Percentiles rank a stretch among this genome's conserved stretches.
Evolutionary conservation across 805 yeast species (phyloP).

Genomic region (Wickerhamomyces silvicola): DNA sequence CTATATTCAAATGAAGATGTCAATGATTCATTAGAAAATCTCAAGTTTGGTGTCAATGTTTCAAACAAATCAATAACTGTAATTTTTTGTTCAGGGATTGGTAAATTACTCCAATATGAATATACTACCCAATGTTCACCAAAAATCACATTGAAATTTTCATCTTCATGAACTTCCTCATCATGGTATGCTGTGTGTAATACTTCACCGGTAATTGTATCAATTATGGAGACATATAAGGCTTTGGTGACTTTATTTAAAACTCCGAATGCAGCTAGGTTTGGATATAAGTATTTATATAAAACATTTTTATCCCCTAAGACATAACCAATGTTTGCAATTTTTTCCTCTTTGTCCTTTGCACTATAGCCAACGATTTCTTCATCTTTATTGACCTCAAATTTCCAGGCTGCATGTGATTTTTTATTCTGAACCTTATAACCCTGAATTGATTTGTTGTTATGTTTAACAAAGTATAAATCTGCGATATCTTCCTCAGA

Average conservation of each 20-base stretch:
- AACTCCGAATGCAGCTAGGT: conserved; percentile 48
- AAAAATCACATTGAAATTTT: conserved; percentile 44
- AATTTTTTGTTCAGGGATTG: conserved; percentile 49
- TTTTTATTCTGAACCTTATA: conserved; percentile 12
- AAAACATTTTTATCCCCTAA: conserved; percentile 66
- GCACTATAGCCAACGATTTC: conserved; percentile 33
- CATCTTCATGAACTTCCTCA: conserved; percentile 34
- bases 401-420: conserved; percentile 33
- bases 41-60: conserved; percentile 45
- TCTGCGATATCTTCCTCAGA: conserved; percentile 16
- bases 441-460: conserved; percentile 21
- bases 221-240: conserved; percentile 50
- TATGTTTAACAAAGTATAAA: conserved; percentile 20
- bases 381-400: conserved; percentile 25
- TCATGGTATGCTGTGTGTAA: conserved; percentile 39
- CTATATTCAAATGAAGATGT: conserved; percentile 29
- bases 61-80: conserved; percentile 77
- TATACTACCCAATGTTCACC: conserved; percentile 85
- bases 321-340: conserved; percentile 61
- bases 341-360: conserved; percentile 33
- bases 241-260: conserved; percentile 21
- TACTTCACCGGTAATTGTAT: conserved; percentile 63
- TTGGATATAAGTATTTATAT: conserved; percentile 79
- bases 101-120: conserved; percentile 47
- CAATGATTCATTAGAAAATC: conserved; percentile 23